A percentile compares a stretch with the other conserved stretches of the same genome.
These are phyloP conservation scores for Leccinellum albellum DNA, from an alignment of 768 basidiomycete species.

Conservation along the genomic window DNA sequence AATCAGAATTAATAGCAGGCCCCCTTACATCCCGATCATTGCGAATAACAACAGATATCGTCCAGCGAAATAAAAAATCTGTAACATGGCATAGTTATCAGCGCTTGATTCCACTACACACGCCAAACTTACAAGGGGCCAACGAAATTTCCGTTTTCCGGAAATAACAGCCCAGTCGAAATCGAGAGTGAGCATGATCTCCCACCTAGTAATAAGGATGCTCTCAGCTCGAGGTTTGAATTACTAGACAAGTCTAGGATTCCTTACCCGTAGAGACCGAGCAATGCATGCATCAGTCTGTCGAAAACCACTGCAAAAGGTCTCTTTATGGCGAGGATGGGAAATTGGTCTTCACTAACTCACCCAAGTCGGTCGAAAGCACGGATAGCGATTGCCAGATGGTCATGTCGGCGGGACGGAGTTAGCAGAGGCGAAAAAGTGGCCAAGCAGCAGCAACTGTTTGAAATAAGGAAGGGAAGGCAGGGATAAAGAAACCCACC, in stretches of 20 bases:
- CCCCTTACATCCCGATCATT: conserved; percentile 44
- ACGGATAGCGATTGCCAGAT: conserved; percentile 39
- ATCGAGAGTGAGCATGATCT: conserved; percentile 38
- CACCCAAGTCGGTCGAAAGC: conserved; percentile 35
- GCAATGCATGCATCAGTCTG: conserved; percentile 40
- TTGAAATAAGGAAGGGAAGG: not conserved
- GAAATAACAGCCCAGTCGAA: conserved; percentile 42
- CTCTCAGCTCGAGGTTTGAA: not conserved
- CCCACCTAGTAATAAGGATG: conserved; percentile 34
- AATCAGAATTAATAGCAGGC: not conserved
- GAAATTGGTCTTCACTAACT: conserved; percentile 10
- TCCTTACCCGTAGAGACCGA: conserved; percentile 44
- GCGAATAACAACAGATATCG: conserved; percentile 44
- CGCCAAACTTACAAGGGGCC: conserved; percentile 41
- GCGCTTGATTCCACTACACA: not conserved
- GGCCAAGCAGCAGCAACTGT: not conserved
- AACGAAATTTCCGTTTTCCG: conserved; percentile 41
- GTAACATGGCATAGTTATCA: conserved; percentile 4
- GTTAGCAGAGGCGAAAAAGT: not conserved
- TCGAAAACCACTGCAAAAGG: conserved; percentile 34
- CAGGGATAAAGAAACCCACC: not conserved
- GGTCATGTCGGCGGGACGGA: conserved; percentile 30
- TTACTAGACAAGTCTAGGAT: not conserved
- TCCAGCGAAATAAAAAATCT: conserved; percentile 45
- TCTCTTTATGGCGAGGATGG: not conserved